A percentile compares a stretch with the other conserved stretches of the same genome.
Conservation (phyloP, 345 rosid genomes). For the Citrus glauca region DNA sequence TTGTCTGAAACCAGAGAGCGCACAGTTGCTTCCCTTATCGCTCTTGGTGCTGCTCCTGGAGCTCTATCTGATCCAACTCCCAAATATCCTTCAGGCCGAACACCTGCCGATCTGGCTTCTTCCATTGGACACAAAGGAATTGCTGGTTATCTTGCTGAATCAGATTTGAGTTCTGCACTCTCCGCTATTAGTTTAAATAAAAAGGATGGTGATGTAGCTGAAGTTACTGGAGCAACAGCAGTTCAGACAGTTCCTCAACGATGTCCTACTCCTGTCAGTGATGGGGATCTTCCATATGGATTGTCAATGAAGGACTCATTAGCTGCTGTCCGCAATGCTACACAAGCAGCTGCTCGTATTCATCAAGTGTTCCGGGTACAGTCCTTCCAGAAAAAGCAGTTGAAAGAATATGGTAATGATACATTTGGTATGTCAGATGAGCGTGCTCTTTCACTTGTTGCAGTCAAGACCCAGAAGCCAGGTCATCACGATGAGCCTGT, state of each 20-base stretch:
- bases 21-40: constrained; percentile 68
- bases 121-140: constrained; percentile 88
- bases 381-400: constrained; percentile 81
- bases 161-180: constrained; percentile 55
- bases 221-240: constrained; percentile 22
- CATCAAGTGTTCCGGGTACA: constrained; percentile 85
- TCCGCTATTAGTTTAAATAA: constrained; percentile 52
- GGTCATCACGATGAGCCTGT: constrained; percentile 56
- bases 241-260: constrained; percentile 22
- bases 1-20: constrained; percentile 54
- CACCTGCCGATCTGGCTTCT: constrained; percentile 77
- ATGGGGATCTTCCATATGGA: constrained; percentile 30
- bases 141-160: constrained; percentile 91
- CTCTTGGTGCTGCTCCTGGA: constrained; percentile 84
- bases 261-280: constrained; percentile 28
- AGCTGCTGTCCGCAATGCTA: constrained; percentile 84
- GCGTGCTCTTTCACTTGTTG: constrained; percentile 65
- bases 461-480: constrained; percentile 49
- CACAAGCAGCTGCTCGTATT: constrained; percentile 85
- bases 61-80: constrained; percentile 77
- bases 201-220: constrained; percentile 20
- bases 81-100: constrained; percentile 52
- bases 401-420: constrained; percentile 56
- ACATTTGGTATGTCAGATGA: constrained; percentile 59
- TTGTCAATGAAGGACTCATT: constrained; percentile 66